These are phyloP conservation scores for Aspergillus fijiensis DNA, from an alignment of 2,329 filamentous ascomycete genomes.

Conservation along the genomic window DNA sequence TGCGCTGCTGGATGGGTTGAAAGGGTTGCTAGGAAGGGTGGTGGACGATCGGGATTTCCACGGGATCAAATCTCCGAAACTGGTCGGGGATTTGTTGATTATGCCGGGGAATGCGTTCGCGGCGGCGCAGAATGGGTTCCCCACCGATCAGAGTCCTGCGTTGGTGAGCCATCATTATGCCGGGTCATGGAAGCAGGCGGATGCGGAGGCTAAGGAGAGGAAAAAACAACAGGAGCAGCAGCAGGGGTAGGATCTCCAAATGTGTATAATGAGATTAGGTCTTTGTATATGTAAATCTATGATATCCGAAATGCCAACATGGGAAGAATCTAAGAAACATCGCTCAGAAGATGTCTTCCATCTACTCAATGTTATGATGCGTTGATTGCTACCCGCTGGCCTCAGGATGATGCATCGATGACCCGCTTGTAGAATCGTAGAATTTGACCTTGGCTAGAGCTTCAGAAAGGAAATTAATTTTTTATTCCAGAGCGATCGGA, in stretches of 20 bases:
- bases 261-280: not conserved
- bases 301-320: too few relatives aligned
- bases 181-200: constrained; percentile 21
- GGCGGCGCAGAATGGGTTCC: constrained; percentile 23
- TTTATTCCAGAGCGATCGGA: too few relatives aligned
- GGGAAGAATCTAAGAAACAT: too few relatives aligned
- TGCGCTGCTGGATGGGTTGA: constrained; percentile 22
- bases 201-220: constrained; percentile 18
- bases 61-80: constrained; percentile 20
- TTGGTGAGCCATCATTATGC: constrained; percentile 21
- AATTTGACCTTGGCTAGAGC: too few relatives aligned
- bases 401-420: too few relatives aligned
- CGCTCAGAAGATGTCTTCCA: too few relatives aligned
- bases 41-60: constrained; percentile 27
- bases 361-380: too few relatives aligned
- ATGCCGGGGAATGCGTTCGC: constrained; percentile 29
- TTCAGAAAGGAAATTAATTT: too few relatives aligned
- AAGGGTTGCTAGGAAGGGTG: constrained; percentile 13
- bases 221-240: constrained; percentile 13
- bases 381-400: too few relatives aligned
- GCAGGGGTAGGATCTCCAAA: too few relatives aligned
- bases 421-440: too few relatives aligned
- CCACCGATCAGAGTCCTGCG: constrained; percentile 12
- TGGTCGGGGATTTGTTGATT: constrained; percentile 28
- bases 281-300: not conserved